A percentile compares a stretch with the other conserved stretches of the same genome.
Conservation (phyloP, 169 alveolate species). For the Cryptosporidium tyzzeri region DNA sequence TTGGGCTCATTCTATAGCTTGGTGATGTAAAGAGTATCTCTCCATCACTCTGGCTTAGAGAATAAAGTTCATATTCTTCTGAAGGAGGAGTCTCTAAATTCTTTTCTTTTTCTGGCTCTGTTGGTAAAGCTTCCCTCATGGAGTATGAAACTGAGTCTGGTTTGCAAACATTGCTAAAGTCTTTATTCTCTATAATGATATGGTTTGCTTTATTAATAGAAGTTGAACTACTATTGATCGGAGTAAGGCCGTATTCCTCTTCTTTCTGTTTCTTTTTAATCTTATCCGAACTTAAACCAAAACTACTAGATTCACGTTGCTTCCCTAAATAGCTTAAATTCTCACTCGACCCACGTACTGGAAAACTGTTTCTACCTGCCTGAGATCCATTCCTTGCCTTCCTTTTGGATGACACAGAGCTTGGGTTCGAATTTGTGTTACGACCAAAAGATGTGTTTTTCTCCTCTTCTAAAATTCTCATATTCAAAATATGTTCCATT, state of each 20-base stretch:
- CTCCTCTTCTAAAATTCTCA: background rate
- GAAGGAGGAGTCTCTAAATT: background rate
- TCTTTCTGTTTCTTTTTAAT: background rate
- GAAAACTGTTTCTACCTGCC: background rate
- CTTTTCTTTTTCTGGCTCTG: background rate
- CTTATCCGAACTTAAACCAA: background rate
- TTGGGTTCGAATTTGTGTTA: background rate
- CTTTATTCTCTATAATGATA: background rate
- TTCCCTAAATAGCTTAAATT: background rate
- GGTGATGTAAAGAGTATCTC: background rate
- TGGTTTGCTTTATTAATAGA: no score
- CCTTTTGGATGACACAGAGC: background rate
- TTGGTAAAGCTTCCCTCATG: background rate
- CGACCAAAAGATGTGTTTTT: background rate
- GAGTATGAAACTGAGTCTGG: background rate
- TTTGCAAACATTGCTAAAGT: no score
- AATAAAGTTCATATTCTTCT: conserved; percentile 1
- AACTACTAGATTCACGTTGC: background rate
- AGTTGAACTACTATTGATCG: background rate
- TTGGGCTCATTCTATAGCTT: background rate
- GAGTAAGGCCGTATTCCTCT: background rate
- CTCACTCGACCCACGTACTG: background rate
- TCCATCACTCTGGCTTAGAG: background rate
- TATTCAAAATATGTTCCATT: conserved; percentile 20
- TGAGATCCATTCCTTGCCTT: background rate